Evolutionary conservation across 2,329 filamentous ascomycete genomes (phyloP), one percentile per base, ranked within the genome.

Genomic region (Teratosphaeria viscida): DNA sequence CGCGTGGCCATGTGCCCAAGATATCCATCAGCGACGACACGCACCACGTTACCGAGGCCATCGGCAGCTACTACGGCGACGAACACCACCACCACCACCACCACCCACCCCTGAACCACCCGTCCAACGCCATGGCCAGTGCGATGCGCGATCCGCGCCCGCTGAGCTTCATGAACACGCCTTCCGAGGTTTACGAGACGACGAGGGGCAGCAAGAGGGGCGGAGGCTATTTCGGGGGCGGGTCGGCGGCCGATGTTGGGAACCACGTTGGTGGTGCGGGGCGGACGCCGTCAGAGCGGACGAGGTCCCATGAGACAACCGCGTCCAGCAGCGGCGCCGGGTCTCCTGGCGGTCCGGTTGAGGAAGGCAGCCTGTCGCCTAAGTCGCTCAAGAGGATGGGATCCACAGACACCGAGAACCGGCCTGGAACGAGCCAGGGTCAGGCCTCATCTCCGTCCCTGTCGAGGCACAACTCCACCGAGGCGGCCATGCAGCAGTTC

Each of bases 31-130:
- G 89, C 74, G 91, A 96, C 76, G 88, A 92, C 62, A 90, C 83
- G 76, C 90, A 96, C 76, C 92, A 96, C 82, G 90, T 96, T 72
- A 96, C 91, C 59, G 92, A 96, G 74, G 88, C 90, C 61, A 95
- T 96, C 74, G 90, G 90, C 57, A 91, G 91, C 68, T 83, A 95
- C 75, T 96, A 96, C 75, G 89, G 88, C 69, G 65, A 71, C 56
- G 65, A 65, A 57, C 43, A 5, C 16, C 60, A 23, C 23, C 23
- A 23, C 16, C 60, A 23, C 23, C 23, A 23, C 23, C 23, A 32
- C 29, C 29, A 65, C 43, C 7, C 43, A 6, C 19, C 43, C 8
- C 43, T 49, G 43, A 19, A 19, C 19, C 37, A 6, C 37, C 19
- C 43, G 43, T 3, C 43, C 16, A 8, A 19, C 43, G 19, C 43